Conservation (phyloP, 2,329 filamentous ascomycete species). For the Phaeosphaeriaceae sp. region DNA sequence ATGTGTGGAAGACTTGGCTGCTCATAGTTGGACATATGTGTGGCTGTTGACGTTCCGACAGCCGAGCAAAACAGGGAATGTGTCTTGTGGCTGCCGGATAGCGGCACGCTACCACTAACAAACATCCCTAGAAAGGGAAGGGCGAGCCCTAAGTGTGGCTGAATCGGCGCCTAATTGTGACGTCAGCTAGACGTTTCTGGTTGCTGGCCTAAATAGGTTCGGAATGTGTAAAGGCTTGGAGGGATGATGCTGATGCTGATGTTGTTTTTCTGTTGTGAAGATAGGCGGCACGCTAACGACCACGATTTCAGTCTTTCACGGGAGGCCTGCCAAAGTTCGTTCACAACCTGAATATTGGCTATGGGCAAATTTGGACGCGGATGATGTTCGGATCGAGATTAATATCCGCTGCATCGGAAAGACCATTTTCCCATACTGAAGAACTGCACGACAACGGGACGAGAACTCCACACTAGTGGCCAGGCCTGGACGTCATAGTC, state of each 20-base stretch:
- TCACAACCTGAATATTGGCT: not conserved
- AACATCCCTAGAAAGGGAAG: not conserved
- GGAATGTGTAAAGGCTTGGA: not conserved
- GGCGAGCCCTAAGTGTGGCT: slow-evolving; percentile 1
- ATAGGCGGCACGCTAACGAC: not conserved
- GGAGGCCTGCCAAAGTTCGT: not conserved
- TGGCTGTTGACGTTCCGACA: not conserved
- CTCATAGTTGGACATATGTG: not conserved
- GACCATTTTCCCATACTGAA: not conserved
- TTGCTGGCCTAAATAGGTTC: not conserved
- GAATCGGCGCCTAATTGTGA: not conserved
- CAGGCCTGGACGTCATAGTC: too few species aligned
- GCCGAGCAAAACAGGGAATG: slow-evolving; percentile 5
- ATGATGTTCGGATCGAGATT: not conserved
- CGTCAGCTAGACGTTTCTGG: not conserved
- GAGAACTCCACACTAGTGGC: too few species aligned
- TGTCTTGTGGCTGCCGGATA: slow-evolving; percentile 2
- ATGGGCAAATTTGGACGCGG: not conserved
- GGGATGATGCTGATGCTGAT: slow-evolving; percentile 1
- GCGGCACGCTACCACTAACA: not conserved
- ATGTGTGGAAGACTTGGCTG: not conserved
- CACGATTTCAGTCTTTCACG: not conserved
- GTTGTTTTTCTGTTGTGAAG: not conserved
- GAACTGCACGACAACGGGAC: not conserved
- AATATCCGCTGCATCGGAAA: not conserved